Conservation (phyloP, 139 green algal species). For the Ettlia oleoabundans region DNA sequence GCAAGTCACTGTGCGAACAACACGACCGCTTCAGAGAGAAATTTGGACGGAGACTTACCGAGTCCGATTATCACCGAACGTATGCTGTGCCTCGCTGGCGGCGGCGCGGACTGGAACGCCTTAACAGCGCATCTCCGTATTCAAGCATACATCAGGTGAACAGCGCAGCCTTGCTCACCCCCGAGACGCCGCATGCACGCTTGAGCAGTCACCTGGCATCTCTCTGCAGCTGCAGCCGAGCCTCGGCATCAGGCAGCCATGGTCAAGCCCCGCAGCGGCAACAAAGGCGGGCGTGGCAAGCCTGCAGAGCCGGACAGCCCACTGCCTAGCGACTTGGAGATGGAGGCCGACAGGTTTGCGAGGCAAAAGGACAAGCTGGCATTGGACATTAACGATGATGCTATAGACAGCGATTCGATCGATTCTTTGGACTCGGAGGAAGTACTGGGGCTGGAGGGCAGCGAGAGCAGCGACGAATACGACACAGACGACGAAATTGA, state of each 20-base stretch:
- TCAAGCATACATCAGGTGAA: too few species aligned
- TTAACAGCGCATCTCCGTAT: too few species aligned
- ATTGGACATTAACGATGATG: constrained; percentile 51
- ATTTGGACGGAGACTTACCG: too few species aligned
- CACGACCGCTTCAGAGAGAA: too few species aligned
- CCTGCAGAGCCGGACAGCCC: not conserved
- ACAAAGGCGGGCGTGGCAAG: not conserved
- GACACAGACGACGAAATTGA: constrained; percentile 44
- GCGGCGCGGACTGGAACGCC: too few species aligned
- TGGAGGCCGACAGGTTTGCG: constrained; percentile 53
- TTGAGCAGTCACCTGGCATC: too few species aligned
- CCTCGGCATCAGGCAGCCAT: not conserved
- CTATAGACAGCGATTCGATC: constrained; percentile 40
- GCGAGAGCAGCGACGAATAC: constrained; percentile 34
- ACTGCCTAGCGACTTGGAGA: constrained; percentile 6
- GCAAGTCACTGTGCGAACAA: too few species aligned
- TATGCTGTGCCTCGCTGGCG: too few species aligned
- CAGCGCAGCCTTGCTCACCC: too few species aligned
- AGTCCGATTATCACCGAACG: too few species aligned
- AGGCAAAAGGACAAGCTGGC: constrained; percentile 53
- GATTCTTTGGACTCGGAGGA: constrained; percentile 54
- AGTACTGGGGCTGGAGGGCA: constrained; percentile 27
- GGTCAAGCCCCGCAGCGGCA: not conserved
- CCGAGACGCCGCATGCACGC: not conserved
- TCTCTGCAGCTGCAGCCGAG: too few species aligned